Base-by-base conservation (phyloP, 352 stramenopile species). In the Aphanomyces stellatus region DNA sequence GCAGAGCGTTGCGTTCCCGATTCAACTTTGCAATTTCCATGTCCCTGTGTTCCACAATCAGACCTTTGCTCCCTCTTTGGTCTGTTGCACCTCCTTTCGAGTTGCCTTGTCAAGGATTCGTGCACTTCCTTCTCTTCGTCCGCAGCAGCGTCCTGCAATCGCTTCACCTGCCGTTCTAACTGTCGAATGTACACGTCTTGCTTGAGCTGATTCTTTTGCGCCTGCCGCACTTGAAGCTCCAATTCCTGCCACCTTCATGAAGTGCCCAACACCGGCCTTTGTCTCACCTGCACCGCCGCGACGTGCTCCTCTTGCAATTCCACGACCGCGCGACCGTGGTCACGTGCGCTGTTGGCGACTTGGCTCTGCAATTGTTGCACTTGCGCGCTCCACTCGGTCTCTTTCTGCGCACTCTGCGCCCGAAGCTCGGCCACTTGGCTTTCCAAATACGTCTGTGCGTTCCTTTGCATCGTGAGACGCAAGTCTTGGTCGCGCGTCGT, bases 1-100 rank as follows among this genome's bases (percentile, higher is more conserved):
- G 41, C 28, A 91, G 74, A 7, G 77, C 75, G 61, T 88, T 91
- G 1, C 82, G 76, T 33, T 91, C 82, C 10, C 82, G 78, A 13
- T 81, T 74, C 41, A 88, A 56, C 53, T 81, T 81, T 6, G 71
- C 66, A 27, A 90, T 71, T 61, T 91, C 83, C 0, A 71, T 65
- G 34, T 91, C 80, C 19, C 83, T 88, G n/a, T 51, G 35, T 22
- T 49, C 41, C 11, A 70, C 33, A 57, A 65, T 60, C 30, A 70
- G 4, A 55, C 25, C 42, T 8, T 43, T 43, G 8, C 28, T 49
- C 71, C 24, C n/a, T n/a, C n/a, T n/a, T n/a, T n/a, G n/a, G n/a
- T n/a, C n/a, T n/a, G n/a, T n/a, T n/a, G n/a, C 40, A 87, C 79
- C 77, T 56, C 53, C 81, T 85, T 3, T 53, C 27, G 3, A 83